These are phyloP conservation scores for Rhinocladiella similis DNA, from an alignment of 2,329 filamentous ascomycete genomes.

Conservation along the genomic window DNA sequence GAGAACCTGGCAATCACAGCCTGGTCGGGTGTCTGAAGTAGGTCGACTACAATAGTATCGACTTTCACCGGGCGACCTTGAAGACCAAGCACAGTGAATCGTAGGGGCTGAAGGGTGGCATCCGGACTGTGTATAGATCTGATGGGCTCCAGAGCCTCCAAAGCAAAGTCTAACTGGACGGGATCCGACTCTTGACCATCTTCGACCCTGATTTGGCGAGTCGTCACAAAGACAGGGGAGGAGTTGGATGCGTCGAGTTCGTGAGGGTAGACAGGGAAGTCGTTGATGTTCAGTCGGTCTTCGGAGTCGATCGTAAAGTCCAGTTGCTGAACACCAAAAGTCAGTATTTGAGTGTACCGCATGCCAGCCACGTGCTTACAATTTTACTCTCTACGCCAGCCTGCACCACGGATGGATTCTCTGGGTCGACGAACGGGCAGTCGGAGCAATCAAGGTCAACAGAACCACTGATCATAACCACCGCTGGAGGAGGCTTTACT, in stretches of 20 bases:
- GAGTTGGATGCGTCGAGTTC: constrained; percentile 10
- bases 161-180: constrained; percentile 43
- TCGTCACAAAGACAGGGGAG: constrained; percentile 16
- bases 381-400: constrained; percentile 25
- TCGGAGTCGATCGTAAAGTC: constrained; percentile 21
- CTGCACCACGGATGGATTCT: constrained; percentile 9
- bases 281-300: constrained; percentile 25
- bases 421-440: constrained; percentile 24
- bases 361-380: constrained; percentile 19
- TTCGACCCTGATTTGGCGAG: constrained; percentile 25
- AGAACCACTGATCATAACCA: constrained; percentile 3
- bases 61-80: constrained; percentile 44
- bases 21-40: constrained; percentile 38
- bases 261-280: constrained; percentile 18
- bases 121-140: constrained; percentile 33
- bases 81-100: constrained; percentile 48
- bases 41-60: constrained; percentile 43
- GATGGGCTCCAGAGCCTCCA: constrained; percentile 38
- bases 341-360: constrained; percentile 7
- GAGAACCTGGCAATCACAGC: constrained; percentile 40
- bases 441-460: constrained; percentile 27
- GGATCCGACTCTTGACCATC: constrained; percentile 40
- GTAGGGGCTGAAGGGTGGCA: constrained; percentile 39
- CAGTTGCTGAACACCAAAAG: constrained; percentile 17
- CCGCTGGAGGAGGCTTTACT: constrained; percentile 9